Evolutionary conservation across 2,329 filamentous ascomycete species (phyloP), one percentile per base, ranked within the genome.

Genomic region (Penicillium sp.): DNA sequence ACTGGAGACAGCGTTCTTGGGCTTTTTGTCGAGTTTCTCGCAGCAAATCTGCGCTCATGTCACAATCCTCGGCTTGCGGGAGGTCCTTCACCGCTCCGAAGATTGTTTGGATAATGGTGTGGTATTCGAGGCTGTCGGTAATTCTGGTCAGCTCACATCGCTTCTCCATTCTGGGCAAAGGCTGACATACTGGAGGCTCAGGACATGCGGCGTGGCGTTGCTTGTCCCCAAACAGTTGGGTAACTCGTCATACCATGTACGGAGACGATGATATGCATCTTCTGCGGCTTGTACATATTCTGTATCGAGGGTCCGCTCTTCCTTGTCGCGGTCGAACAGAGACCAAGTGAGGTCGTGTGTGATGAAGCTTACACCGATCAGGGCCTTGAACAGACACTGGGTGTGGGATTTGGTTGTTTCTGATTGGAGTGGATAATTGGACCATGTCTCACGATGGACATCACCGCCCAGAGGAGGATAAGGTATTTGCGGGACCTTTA

Each of bases 51-150:
- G n/a, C 25, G 48, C 45, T 22, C 47, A 66, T 35, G 39, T 49
- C 22, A 41, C 22, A 39, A 48, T 57, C 41, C 54, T 55, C 51
- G 56, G 20, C 35, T 42, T n/a, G 49, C 11, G 54, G 51, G 28
- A 58, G 25, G 15, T 53, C 54, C 55, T 65, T 68, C 11, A 70
- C 25, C 15, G 61, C 47, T 3, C 62, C 70, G 55, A 72, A 77
- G 1, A 78, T 63, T 1, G 66, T 64, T 35, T 76, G 72, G 10
- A 76, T 62, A n/a, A 76, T 67, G n/a, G 69, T 61, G 52, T 79
- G 71, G 45, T 76, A 75, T 45, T 77, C 72, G 63, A 77, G 74
- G 47, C 75, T 78, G 17, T n/a, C 11, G 15, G 4, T 2, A 8
- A 15, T 8, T 61, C 61, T 54, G 61, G 56, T 55, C 17, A 25